Evolutionary conservation across 805 yeast genomes (phyloP).

Genomic region (Candida insectorum): DNA sequence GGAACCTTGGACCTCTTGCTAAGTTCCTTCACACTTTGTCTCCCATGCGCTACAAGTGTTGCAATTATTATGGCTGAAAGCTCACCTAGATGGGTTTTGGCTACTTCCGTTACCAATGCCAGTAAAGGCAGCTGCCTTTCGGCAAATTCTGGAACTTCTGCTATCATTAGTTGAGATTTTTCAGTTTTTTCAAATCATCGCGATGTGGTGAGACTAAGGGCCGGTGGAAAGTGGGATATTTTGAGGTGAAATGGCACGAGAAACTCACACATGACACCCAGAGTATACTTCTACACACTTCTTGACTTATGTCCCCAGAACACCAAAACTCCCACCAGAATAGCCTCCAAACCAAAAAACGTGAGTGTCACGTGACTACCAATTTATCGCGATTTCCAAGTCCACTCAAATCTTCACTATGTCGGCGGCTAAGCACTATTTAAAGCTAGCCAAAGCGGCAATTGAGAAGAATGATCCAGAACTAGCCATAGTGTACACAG

Average conservation of each 20-base stretch:
- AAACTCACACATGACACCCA: no score
- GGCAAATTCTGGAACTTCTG: constrained; percentile 17
- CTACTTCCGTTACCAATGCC: constrained; percentile 52
- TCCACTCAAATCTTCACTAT: constrained; percentile 5
- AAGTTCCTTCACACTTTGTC: constrained; percentile 57
- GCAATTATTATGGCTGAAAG: constrained; percentile 64
- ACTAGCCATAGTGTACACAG: constrained; percentile 53
- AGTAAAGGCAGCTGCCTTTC: constrained; percentile 61
- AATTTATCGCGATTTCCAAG: not conserved
- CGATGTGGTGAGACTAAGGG: no score
- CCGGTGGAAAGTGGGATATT: no score
- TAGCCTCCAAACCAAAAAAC: no score
- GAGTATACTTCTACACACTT: no score
- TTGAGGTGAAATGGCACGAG: no score
- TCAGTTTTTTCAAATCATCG: not conserved
- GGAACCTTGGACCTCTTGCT: constrained; percentile 46
- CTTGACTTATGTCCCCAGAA: no score
- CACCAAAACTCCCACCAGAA: no score
- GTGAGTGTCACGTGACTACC: no score
- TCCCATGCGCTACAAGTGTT: constrained; percentile 61
- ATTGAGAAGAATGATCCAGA: constrained; percentile 58
- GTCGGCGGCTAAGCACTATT: constrained; percentile 20
- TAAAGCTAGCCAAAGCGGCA: constrained; percentile 43
- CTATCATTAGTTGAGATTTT: constrained; percentile 3
- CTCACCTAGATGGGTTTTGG: constrained; percentile 63